Percentiles rank a stretch among this genome's conserved stretches.
These are phyloP conservation scores for Russula brevipes DNA, from an alignment of 768 basidiomycete genomes.

Conservation along the genomic window DNA sequence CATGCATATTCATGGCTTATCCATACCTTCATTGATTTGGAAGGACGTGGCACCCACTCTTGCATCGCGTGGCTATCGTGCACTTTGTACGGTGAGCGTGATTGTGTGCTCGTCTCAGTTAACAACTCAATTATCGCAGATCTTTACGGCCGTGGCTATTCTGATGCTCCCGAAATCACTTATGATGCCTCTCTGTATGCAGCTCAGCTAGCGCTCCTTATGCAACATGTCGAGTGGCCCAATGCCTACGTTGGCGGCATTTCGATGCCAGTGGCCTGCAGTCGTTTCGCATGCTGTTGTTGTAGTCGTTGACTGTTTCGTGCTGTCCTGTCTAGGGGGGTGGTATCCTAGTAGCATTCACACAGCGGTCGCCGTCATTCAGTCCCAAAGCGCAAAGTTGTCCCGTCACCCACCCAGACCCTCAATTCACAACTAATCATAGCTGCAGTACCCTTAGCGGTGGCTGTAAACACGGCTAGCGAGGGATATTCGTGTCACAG, in stretches of 20 bases:
- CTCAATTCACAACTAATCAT: too few species aligned
- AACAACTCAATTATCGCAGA: constrained; percentile 38
- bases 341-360: constrained; percentile 65
- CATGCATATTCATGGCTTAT: constrained; percentile 78
- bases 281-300: background rate
- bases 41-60: constrained; percentile 65
- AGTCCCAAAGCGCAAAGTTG: too few species aligned
- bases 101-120: background rate
- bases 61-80: constrained; percentile 59
- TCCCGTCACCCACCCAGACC: too few species aligned
- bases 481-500: too few species aligned
- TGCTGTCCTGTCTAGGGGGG: constrained; percentile 50
- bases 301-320: background rate
- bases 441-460: too few species aligned
- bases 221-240: constrained; percentile 74
- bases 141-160: constrained; percentile 78
- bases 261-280: constrained; percentile 69
- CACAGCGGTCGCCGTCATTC: too few species aligned
- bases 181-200: constrained; percentile 64
- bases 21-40: constrained; percentile 73
- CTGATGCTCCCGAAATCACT: constrained; percentile 66
- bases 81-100: constrained; percentile 59
- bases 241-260: constrained; percentile 60
- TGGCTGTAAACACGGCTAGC: too few species aligned
- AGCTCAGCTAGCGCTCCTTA: constrained; percentile 71